These are phyloP conservation scores for Fusarium metavorans DNA, from an alignment of 2,329 filamentous ascomycete genomes.

Conservation along the genomic window DNA sequence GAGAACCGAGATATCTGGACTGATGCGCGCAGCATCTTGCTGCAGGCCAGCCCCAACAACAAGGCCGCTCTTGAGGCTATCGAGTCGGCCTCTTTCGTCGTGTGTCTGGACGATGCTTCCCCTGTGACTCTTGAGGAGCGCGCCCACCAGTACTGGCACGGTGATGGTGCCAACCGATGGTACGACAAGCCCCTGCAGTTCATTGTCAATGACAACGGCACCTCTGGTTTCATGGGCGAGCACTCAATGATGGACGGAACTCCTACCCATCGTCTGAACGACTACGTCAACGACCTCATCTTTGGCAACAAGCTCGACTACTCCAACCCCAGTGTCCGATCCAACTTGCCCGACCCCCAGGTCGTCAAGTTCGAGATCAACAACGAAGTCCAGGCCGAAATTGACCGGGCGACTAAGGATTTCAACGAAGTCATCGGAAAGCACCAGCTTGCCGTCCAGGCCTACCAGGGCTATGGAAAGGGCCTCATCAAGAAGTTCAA, in stretches of 20 bases:
- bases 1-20: constrained; percentile 96
- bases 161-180: constrained; percentile 95
- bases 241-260: constrained; percentile 99
- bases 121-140: constrained; percentile 97
- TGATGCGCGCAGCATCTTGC: constrained; percentile 81
- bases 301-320: constrained; percentile 96
- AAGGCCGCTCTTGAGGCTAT: constrained; percentile 81
- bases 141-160: constrained; percentile 97
- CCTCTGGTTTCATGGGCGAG: constrained; percentile 96
- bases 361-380: constrained; percentile 83
- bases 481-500: constrained; percentile 99
- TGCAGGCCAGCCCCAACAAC: constrained; percentile 83
- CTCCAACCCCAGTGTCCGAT: constrained; percentile 80
- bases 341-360: constrained; percentile 84
- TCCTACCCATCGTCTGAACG: constrained; percentile 95
- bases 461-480: constrained; percentile 98
- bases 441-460: constrained; percentile 93
- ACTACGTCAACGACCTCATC: constrained; percentile 92
- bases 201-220: constrained; percentile 98
- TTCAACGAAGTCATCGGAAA: constrained; percentile 85
- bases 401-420: constrained; percentile 81
- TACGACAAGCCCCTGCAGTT: constrained; percentile 99
- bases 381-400: constrained; percentile 78
- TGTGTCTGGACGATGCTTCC: constrained; percentile 92
- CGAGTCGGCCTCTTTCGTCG: constrained; percentile 88